Percentiles rank a stretch among this genome's conserved stretches.
Conservation (phyloP, 2,329 filamentous ascomycete genomes). For the Leptodontidium sp. region DNA sequence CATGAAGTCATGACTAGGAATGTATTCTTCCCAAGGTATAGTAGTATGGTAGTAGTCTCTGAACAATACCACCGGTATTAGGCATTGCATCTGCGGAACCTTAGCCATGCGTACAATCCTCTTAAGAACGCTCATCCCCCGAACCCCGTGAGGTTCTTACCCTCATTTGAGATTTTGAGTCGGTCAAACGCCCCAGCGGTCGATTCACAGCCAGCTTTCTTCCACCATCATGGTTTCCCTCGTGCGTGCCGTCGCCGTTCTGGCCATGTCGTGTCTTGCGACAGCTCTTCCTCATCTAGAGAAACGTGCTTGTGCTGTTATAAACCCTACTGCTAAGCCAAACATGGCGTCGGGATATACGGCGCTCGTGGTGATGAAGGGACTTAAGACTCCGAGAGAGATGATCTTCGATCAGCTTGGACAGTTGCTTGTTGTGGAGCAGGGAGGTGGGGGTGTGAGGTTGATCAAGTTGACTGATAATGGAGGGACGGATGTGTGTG, state of each 20-base stretch:
- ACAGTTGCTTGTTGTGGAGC: conserved; percentile 27
- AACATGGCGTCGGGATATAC: conserved; percentile 20
- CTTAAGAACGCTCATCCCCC: neutral
- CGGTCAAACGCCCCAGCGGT: neutral
- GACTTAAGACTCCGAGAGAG: conserved; percentile 26
- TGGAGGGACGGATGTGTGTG: conserved; percentile 25
- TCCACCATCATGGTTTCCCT: conserved; percentile 12
- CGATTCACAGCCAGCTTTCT: neutral
- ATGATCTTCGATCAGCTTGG: conserved; percentile 28
- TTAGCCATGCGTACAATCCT: neutral
- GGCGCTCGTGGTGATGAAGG: conserved; percentile 25
- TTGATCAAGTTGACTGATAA: conserved; percentile 29
- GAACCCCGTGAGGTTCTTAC: neutral
- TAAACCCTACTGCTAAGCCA: conserved; percentile 8
- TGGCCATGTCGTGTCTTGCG: conserved; percentile 5
- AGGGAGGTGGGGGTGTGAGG: conserved; percentile 16
- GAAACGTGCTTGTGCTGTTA: conserved; percentile 20
- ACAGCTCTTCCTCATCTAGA: conserved; percentile 12
- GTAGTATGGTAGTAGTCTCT: neutral
- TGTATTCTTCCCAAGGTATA: neutral
- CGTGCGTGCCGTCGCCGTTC: conserved; percentile 4
- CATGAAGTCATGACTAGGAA: conserved; percentile 6
- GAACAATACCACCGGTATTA: neutral
- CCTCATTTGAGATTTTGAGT: neutral
- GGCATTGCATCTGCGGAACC: neutral